phyloP scores from a whole-genome alignment of 75 land plant genomes.

The Selaginella tamariscina region DNA sequence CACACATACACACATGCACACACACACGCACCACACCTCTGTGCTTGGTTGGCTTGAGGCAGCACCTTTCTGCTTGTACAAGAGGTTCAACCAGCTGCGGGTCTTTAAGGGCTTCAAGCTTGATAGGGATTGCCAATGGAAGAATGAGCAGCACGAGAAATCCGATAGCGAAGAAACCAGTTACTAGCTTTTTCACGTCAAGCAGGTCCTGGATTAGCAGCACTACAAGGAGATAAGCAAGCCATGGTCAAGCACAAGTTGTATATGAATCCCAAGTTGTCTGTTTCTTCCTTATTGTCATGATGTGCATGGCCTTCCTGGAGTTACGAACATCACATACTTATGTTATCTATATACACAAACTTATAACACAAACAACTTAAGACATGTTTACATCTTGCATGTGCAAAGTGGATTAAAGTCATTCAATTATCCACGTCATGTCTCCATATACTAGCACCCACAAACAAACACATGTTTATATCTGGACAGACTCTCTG shows the following conservation, averaged over 20 bases:
- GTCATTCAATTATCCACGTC: too few species aligned
- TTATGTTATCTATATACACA: too few species aligned
- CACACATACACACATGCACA: too few species aligned
- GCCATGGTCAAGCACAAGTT: slow-evolving; percentile 30
- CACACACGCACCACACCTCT: too few species aligned
- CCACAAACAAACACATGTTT: too few species aligned
- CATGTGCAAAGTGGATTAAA: too few species aligned
- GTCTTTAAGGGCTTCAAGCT: neutral
- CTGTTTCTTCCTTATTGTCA: slow-evolving; percentile 6
- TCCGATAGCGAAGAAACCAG: slow-evolving; percentile 17
- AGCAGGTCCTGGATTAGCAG: slow-evolving; percentile 31
- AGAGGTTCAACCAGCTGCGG: neutral
- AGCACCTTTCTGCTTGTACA: neutral
- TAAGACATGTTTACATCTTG: too few species aligned
- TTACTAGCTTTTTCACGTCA: slow-evolving; percentile 4
- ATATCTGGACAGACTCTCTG: too few species aligned
- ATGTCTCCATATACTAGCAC: too few species aligned
- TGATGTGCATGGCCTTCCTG: too few species aligned
- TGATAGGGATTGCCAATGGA: slow-evolving; percentile 45
- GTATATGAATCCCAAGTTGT: slow-evolving; percentile 34
- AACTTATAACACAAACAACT: too few species aligned
- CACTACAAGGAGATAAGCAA: slow-evolving; percentile 28
- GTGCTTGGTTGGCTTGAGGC: neutral
- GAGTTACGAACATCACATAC: too few species aligned
- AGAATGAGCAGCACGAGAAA: slow-evolving; percentile 23